These are phyloP conservation scores for Spathaspora hagerdaliae DNA, from an alignment of 805 yeast species.

Conservation along the genomic window DNA sequence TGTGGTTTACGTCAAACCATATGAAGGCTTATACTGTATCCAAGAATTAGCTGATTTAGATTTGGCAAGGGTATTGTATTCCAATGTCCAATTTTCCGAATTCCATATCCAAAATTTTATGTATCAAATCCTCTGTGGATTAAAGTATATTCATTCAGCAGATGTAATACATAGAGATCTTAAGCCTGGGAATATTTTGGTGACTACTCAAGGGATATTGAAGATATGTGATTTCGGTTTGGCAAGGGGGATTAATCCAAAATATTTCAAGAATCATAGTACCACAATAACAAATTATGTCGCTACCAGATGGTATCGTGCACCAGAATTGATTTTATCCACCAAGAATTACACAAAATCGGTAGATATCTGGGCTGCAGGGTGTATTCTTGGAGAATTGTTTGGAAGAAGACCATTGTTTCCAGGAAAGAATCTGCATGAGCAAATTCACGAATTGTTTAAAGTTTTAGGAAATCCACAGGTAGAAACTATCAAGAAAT, in stretches of 20 bases:
- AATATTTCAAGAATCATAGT: slow-evolving; percentile 25
- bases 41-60: slow-evolving; percentile 85
- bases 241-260: slow-evolving; percentile 66
- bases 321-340: slow-evolving; percentile 80
- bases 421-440: slow-evolving; percentile 66
- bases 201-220: slow-evolving; percentile 66
- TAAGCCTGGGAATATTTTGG: slow-evolving; percentile 86
- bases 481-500: slow-evolving; percentile 31
- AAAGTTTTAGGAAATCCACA: slow-evolving; percentile 72
- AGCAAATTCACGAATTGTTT: slow-evolving; percentile 67
- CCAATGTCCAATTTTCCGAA: slow-evolving; percentile 74
- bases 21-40: slow-evolving; percentile 83
- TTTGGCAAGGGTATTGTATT: slow-evolving; percentile 74
- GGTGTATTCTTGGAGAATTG: slow-evolving; percentile 84
- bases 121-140: slow-evolving; percentile 81
- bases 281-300: slow-evolving; percentile 74
- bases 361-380: slow-evolving; percentile 92
- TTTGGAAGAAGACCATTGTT: slow-evolving; percentile 79
- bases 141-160: slow-evolving; percentile 87
- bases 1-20: slow-evolving; percentile 59
- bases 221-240: slow-evolving; percentile 94
- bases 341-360: slow-evolving; percentile 55
- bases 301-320: slow-evolving; percentile 94
- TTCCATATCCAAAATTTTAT: slow-evolving; percentile 72
- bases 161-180: slow-evolving; percentile 90